A percentile compares a stretch with the other conserved stretches of the same genome.
These are phyloP conservation scores for Exidia glandulosa DNA, from an alignment of 768 basidiomycete genomes.

Conservation along the genomic window DNA sequence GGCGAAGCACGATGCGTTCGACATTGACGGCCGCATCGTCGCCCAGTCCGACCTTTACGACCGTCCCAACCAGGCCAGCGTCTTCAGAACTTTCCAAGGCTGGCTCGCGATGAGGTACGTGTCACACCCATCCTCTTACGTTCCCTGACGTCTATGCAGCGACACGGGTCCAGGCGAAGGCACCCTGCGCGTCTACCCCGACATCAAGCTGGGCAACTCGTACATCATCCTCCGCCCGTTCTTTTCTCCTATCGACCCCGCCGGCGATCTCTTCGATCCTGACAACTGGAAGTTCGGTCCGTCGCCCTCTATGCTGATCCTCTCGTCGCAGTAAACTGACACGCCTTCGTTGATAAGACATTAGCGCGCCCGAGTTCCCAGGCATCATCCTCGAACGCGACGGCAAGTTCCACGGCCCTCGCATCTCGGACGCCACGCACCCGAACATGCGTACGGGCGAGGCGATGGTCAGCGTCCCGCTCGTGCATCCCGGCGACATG, in stretches of 20 bases:
- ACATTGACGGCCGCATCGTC: constrained; percentile 44
- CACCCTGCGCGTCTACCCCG: constrained; percentile 57
- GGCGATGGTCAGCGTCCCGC: constrained; percentile 57
- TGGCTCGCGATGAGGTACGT: constrained; percentile 59
- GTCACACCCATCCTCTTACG: constrained; percentile 21
- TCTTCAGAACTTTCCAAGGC: constrained; percentile 53
- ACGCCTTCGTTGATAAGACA: constrained; percentile 22
- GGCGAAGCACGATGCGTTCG: constrained; percentile 57
- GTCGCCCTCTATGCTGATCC: background rate
- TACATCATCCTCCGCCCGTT: constrained; percentile 70
- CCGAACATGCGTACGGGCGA: constrained; percentile 54
- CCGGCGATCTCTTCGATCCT: constrained; percentile 31
- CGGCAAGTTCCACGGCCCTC: constrained; percentile 4
- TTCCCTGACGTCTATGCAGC: constrained; percentile 24
- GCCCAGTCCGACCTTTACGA: constrained; percentile 58
- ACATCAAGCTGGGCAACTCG: constrained; percentile 53
- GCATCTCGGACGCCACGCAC: constrained; percentile 43
- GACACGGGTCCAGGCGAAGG: constrained; percentile 62
- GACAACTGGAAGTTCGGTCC: constrained; percentile 46
- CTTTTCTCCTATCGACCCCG: constrained; percentile 42
- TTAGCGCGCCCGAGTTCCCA: constrained; percentile 39
- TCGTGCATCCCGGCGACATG: constrained; percentile 64
- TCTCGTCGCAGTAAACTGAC: background rate
- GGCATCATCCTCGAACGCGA: constrained; percentile 27
- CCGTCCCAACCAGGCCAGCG: constrained; percentile 13